Percentiles rank a stretch among this genome's conserved stretches.
phyloP scores from a whole-genome alignment of 148 eudicot species.

The Agrostemma githago region DNA sequence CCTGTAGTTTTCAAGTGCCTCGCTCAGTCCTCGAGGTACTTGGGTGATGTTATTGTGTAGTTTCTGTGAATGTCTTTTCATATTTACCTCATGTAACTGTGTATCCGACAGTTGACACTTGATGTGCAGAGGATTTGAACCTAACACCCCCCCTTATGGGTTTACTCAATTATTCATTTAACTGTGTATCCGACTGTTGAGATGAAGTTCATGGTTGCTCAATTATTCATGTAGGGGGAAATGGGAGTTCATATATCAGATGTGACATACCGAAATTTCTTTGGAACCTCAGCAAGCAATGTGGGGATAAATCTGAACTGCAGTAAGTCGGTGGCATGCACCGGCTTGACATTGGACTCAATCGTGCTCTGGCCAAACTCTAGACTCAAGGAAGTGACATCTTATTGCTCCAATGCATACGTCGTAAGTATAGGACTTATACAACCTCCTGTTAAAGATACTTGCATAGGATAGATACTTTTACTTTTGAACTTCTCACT shows the following conservation, averaged over 20 bases:
- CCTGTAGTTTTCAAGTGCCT: background rate
- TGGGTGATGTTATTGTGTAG: background rate
- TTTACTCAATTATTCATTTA: too few relatives aligned
- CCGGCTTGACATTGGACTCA: slow-evolving; percentile 30
- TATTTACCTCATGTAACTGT: background rate
- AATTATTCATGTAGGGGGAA: slow-evolving; percentile 13
- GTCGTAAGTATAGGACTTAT: slow-evolving; percentile 30
- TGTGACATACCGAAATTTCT: slow-evolving; percentile 35
- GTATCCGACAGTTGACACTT: background rate
- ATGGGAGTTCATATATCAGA: slow-evolving; percentile 50
- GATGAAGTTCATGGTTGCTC: background rate
- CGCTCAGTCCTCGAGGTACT: background rate
- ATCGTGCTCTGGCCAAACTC: slow-evolving; percentile 30
- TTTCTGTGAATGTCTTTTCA: background rate
- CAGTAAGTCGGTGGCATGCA: slow-evolving; percentile 41
- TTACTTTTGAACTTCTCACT: too few relatives aligned
- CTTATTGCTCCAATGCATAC: slow-evolving; percentile 42
- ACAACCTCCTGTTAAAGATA: slow-evolving; percentile 31
- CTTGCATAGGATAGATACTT: background rate
- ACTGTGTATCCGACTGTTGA: background rate
- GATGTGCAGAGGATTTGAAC: background rate
- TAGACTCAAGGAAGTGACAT: slow-evolving; percentile 22
- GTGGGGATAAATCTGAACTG: slow-evolving; percentile 51
- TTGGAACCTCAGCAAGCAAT: slow-evolving; percentile 41
- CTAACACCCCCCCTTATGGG: background rate